Conservation (phyloP, 2,329 filamentous ascomycete genomes). For the Dactylellina leptospora region DNA sequence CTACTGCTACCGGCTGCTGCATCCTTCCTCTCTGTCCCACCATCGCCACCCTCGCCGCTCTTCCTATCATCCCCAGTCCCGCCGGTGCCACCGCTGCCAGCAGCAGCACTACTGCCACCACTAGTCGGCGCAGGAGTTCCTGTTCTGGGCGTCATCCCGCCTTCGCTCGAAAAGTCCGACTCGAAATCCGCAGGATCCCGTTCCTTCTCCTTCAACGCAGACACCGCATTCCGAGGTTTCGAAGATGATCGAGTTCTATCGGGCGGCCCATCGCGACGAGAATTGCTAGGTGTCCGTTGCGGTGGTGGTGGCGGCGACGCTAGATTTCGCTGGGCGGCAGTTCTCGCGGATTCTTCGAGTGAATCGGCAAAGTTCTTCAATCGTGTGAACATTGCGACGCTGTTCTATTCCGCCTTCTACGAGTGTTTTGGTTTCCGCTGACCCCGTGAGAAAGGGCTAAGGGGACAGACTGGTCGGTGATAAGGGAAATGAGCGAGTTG, state of each 20-base stretch:
- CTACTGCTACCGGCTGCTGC: conserved; percentile 5
- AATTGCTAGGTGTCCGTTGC: conserved; percentile 37
- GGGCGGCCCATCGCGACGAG: conserved; percentile 30
- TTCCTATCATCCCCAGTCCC: conserved; percentile 47
- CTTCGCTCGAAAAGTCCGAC: conserved; percentile 46
- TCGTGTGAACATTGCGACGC: conserved; percentile 34
- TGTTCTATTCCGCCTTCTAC: not conserved
- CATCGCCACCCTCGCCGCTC: conserved; percentile 27
- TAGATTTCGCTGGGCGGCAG: conserved; percentile 39
- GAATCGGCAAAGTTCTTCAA: conserved; percentile 51
- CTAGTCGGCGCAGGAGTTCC: conserved; percentile 42
- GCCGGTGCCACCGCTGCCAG: conserved; percentile 3
- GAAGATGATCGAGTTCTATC: conserved; percentile 29
- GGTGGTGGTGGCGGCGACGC: conserved; percentile 27
- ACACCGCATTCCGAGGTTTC: conserved; percentile 41
- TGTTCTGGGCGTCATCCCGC: conserved; percentile 30
- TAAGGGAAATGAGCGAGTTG: conserved; percentile 12
- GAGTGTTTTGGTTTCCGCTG: conserved; percentile 1
- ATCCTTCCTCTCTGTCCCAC: conserved; percentile 44
- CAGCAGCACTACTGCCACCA: conserved; percentile 5
- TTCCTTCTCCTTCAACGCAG: conserved; percentile 41
- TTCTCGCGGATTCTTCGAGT: conserved; percentile 52
- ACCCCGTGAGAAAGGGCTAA: conserved; percentile 20
- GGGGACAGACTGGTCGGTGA: not conserved
- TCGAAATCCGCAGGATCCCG: conserved; percentile 53